Conservation (phyloP, 805 yeast genomes). For the Ogataea saltuana region DNA sequence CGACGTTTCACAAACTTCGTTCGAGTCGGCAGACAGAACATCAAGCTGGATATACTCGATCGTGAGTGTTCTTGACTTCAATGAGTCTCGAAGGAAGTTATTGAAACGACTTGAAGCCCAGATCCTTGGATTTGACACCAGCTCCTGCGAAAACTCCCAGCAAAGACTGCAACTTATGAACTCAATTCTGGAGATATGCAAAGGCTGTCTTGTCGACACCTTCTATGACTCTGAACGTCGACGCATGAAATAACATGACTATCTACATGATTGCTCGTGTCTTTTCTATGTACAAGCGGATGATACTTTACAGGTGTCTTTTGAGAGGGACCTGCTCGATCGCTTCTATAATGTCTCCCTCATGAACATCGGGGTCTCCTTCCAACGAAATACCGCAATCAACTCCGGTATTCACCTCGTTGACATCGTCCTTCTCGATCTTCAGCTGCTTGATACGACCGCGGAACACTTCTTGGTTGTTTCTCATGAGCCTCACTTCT, state of each 20-base stretch:
- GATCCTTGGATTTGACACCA: not conserved
- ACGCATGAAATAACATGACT: conserved; percentile 3
- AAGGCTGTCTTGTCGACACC: conserved; percentile 8
- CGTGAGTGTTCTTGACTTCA: conserved; percentile 21
- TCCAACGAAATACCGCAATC: conserved; percentile 88
- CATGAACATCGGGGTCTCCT: conserved; percentile 33
- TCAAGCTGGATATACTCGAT: conserved; percentile 19
- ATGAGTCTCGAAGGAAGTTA: conserved; percentile 27
- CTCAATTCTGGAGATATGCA: conserved; percentile 6
- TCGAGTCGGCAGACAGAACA: not conserved
- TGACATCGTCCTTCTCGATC: conserved; percentile 76
- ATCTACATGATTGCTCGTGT: conserved; percentile 3
- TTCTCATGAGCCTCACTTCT: conserved; percentile 37
- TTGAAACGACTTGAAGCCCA: conserved; percentile 10
- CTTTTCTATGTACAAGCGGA: conserved; percentile 14
- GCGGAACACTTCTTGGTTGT: conserved; percentile 48
- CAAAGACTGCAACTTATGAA: conserved; percentile 2
- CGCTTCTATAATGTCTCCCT: conserved; percentile 75
- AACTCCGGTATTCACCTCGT: conserved; percentile 76
- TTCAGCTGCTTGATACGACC: conserved; percentile 67
- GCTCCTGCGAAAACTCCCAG: too few relatives aligned
- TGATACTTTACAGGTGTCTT: conserved; percentile 43
- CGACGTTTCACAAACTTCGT: not conserved
- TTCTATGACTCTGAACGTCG: conserved; percentile 22
- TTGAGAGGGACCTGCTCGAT: conserved; percentile 65